Percentiles rank a stretch among this genome's conserved stretches.
Conservation (phyloP, 306 rosid genomes). For the Ammopiptanthus mongolicus region DNA sequence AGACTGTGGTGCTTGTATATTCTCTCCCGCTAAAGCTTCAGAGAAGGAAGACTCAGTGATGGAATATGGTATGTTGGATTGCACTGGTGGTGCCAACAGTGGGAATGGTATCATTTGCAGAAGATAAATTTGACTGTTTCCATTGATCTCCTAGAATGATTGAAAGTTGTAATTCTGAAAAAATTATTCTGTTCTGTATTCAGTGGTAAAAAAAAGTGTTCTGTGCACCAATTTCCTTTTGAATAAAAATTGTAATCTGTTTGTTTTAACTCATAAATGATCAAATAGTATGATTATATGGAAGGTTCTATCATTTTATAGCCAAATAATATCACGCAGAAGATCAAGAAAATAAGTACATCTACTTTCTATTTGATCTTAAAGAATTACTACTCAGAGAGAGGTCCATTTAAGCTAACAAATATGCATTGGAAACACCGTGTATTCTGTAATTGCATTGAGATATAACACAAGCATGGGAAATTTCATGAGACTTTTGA, state of each 20-base stretch:
- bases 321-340: neutral
- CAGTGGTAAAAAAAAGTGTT: neutral
- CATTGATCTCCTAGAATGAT: neutral
- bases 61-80: constrained; percentile 45
- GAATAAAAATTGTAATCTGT: neutral
- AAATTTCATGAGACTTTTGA: neutral
- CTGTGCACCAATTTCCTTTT: neutral
- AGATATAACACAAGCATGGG: neutral
- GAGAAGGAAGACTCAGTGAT: neutral
- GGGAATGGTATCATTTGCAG: constrained; percentile 76
- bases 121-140: constrained; percentile 31
- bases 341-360: neutral
- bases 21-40: constrained; percentile 29
- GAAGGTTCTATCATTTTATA: neutral
- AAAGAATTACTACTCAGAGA: neutral
- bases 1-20: constrained; percentile 42
- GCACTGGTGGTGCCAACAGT: constrained; percentile 42
- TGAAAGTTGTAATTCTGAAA: neutral
- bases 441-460: neutral
- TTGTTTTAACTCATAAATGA: neutral
- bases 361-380: neutral
- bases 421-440: neutral
- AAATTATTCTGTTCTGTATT: neutral
- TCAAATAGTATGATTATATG: neutral
- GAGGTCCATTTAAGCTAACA: too few relatives aligned